Evolutionary conservation across 495 filamentous ascomycete species (phyloP).

Genomic region (Opeltia flavorubescens): DNA sequence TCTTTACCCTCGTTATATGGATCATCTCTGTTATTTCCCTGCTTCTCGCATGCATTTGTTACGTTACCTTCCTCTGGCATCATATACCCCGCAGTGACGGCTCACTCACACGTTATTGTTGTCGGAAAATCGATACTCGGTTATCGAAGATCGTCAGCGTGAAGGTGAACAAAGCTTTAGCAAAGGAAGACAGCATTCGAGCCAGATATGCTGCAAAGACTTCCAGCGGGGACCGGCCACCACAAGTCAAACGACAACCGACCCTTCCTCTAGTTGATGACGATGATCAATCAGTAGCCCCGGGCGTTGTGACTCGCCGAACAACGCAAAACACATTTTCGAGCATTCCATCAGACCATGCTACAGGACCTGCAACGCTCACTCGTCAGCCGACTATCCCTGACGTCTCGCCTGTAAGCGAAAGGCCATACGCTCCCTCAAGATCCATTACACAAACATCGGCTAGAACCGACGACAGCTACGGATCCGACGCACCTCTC

Average conservation of each 20-base stretch:
- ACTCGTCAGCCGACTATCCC: constrained; percentile 29
- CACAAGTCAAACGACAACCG: constrained; percentile 39
- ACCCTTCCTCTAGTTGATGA: constrained; percentile 52
- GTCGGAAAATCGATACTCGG: constrained; percentile 72
- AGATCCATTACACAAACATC: constrained; percentile 32
- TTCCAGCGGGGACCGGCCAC: constrained; percentile 38
- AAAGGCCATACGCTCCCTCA: constrained; percentile 21
- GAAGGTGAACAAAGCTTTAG: constrained; percentile 76
- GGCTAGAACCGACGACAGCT: constrained; percentile 28
- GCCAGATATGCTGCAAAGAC: constrained; percentile 40
- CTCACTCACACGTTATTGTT: constrained; percentile 71
- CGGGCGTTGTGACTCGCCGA: constrained; percentile 27
- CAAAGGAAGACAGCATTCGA: constrained; percentile 50
- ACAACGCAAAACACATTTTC: constrained; percentile 50
- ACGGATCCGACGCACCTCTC: constrained; percentile 44
- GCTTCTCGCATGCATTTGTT: constrained; percentile 56
- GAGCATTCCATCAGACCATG: constrained; percentile 38
- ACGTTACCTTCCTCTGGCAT: constrained; percentile 78
- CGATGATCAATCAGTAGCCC: constrained; percentile 3
- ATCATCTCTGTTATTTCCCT: constrained; percentile 65
- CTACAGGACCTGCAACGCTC: constrained; percentile 11
- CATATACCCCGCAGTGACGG: constrained; percentile 69
- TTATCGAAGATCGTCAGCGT: constrained; percentile 64
- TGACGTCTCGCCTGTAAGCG: constrained; percentile 16
- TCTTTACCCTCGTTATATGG: constrained; percentile 86